A percentile compares a stretch with the other conserved stretches of the same genome.
Conservation (phyloP, 305 asterid genomes). For the Fraxinus paxiana region DNA sequence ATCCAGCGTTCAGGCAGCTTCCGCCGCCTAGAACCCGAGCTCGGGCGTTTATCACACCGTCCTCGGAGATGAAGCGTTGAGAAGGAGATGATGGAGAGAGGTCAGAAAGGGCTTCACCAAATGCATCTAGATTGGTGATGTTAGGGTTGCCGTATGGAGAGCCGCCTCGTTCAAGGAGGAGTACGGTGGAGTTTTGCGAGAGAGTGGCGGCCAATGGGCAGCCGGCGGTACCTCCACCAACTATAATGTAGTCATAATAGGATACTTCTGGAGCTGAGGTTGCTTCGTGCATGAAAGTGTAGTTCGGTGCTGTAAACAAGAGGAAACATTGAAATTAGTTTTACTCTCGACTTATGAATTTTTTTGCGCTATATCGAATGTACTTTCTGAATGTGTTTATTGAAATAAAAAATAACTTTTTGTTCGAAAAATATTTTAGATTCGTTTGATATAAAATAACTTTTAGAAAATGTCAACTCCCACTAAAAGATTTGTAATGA, state of each 20-base stretch:
- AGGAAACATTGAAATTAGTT: neutral
- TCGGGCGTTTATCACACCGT: conserved; percentile 78
- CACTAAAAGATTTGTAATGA: neutral
- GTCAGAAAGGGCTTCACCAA: conserved; percentile 65
- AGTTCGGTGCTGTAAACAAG: conserved; percentile 41
- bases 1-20: conserved; percentile 79
- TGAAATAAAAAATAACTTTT: neutral
- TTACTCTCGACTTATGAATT: neutral
- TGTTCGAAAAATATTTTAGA: neutral
- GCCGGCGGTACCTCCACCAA: conserved; percentile 95
- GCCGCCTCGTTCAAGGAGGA: conserved; percentile 86
- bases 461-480: neutral
- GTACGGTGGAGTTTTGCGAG: conserved; percentile 56
- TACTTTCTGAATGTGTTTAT: neutral
- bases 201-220: conserved; percentile 95
- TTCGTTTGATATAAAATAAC: neutral
- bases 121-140: conserved; percentile 52
- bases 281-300: conserved; percentile 58
- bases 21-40: conserved; percentile 89
- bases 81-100: conserved; percentile 67
- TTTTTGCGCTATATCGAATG: neutral
- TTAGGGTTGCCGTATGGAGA: conserved; percentile 73
- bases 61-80: conserved; percentile 83
- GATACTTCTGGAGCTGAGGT: conserved; percentile 63
- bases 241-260: conserved; percentile 69